phyloP scores from a whole-genome alignment of 257 asterid genomes.

The Gentiana straminea region DNA sequence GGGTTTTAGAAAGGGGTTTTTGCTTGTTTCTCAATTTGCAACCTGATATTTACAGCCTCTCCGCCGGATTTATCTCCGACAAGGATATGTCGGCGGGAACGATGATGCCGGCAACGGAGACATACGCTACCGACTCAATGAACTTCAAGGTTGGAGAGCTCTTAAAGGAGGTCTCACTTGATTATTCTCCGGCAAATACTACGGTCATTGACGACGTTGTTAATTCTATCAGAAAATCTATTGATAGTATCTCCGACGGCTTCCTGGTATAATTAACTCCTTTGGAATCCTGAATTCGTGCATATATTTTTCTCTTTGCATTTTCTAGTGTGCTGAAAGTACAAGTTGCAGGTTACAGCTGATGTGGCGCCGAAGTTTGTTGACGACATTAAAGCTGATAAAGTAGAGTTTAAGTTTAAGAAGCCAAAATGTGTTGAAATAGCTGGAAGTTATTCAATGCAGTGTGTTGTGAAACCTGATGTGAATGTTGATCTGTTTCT shows the following conservation, averaged over 20 bases:
- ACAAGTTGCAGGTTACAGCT: conserved; percentile 54
- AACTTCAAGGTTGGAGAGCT: conserved; percentile 53
- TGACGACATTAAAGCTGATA: conserved; percentile 77
- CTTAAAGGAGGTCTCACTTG: conserved; percentile 63
- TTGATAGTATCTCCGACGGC: conserved; percentile 46
- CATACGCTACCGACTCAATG: conserved; percentile 26
- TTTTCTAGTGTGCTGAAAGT: conserved; percentile 9
- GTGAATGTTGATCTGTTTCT: conserved; percentile 68
- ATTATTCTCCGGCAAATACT: conserved; percentile 45
- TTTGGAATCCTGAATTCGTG: not conserved
- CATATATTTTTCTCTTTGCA: not conserved
- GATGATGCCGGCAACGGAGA: conserved; percentile 29
- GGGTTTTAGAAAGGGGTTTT: conserved; percentile 9
- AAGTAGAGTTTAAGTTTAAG: conserved; percentile 72
- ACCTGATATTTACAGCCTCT: not conserved
- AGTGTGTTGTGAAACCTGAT: conserved; percentile 58
- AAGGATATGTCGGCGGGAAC: not conserved
- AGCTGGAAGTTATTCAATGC: conserved; percentile 76
- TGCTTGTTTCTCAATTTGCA: too few relatives aligned
- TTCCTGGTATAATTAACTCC: conserved; percentile 27
- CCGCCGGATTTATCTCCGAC: not conserved
- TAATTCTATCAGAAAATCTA: conserved; percentile 43
- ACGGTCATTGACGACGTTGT: conserved; percentile 41
- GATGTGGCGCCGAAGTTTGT: conserved; percentile 71
- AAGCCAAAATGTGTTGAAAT: conserved; percentile 56